These are phyloP conservation scores for Podaxis sp. DNA, from an alignment of 768 basidiomycete species.

Conservation along the genomic window DNA sequence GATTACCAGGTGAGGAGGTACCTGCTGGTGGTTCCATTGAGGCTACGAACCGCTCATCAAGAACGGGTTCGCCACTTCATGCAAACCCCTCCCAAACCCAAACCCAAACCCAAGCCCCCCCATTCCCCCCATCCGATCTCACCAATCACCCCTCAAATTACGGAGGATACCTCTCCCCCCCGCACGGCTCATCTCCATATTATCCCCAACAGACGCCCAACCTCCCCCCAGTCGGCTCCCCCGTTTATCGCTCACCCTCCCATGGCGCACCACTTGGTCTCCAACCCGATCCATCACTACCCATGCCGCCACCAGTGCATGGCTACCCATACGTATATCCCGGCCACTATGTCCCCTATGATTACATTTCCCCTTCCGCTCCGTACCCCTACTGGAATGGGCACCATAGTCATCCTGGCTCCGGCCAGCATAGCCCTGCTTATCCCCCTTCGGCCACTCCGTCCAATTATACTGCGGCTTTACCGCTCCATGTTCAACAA, in stretches of 20 bases:
- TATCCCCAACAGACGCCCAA: constrained; percentile 17
- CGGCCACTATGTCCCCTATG: constrained; percentile 20
- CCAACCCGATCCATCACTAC: constrained; percentile 14
- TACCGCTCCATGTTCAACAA: constrained; percentile 18
- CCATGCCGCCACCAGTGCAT: constrained; percentile 16
- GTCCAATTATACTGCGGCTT: constrained; percentile 16
- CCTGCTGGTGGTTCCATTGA: constrained; percentile 5
- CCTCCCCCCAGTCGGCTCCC: constrained; percentile 6
- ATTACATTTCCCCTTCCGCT: constrained; percentile 25
- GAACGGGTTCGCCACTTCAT: constrained; percentile 3
- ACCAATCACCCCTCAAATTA: background rate
- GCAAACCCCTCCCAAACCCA: constrained; percentile 2
- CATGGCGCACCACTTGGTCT: constrained; percentile 1
- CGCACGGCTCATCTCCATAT: constrained; percentile 19
- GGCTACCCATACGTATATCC: constrained; percentile 17
- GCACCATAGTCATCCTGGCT: constrained; percentile 22
- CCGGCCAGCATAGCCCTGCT: constrained; percentile 26
- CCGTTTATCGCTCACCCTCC: constrained; percentile 17
- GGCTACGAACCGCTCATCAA: constrained; percentile 7
- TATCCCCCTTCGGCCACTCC: constrained; percentile 21
- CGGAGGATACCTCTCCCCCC: constrained; percentile 8
- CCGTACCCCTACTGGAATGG: constrained; percentile 41
- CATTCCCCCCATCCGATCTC: constrained; percentile 10
- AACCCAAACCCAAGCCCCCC: background rate
- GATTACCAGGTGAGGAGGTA: constrained; percentile 40